Conservation (phyloP, 108 stramenopile species). For the Skeletonema menzelii region DNA sequence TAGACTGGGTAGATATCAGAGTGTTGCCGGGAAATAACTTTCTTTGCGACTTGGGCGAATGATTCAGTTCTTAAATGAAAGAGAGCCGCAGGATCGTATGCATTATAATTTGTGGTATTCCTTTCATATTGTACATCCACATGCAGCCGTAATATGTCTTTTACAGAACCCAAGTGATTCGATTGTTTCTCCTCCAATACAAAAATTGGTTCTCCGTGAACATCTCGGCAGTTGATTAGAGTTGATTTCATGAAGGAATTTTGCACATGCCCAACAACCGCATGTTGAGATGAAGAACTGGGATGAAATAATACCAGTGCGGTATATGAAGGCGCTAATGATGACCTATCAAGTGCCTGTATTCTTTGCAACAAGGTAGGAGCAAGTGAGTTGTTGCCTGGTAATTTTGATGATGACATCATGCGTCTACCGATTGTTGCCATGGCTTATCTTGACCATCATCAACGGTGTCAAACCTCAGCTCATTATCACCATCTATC, state of each 20-base stretch:
- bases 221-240: constrained; percentile 7
- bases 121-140: constrained; percentile 6
- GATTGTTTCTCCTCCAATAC: not conserved
- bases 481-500: no score
- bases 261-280: constrained; percentile 18
- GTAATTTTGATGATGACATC: not conserved
- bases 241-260: constrained; percentile 16
- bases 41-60: constrained; percentile 11
- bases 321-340: constrained; percentile 11
- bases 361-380: constrained; percentile 21
- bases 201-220: constrained; percentile 12
- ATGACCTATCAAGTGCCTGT: constrained; percentile 16
- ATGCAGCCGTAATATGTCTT: constrained; percentile 5
- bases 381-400: not conserved
- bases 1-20: constrained; percentile 25
- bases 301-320: constrained; percentile 11
- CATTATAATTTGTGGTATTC: not conserved
- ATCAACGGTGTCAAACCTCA: no score
- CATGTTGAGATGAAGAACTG: not conserved
- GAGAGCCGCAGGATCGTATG: not conserved
- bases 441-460: no score
- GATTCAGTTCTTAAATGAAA: constrained; percentile 12
- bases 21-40: constrained; percentile 8
- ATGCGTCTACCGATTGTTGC: not conserved
- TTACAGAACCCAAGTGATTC: constrained; percentile 5